Evolutionary conservation across 1,139 yeast species (phyloP), one percentile per base, ranked within the genome.

Genomic region (Scheffersomyces titani): DNA sequence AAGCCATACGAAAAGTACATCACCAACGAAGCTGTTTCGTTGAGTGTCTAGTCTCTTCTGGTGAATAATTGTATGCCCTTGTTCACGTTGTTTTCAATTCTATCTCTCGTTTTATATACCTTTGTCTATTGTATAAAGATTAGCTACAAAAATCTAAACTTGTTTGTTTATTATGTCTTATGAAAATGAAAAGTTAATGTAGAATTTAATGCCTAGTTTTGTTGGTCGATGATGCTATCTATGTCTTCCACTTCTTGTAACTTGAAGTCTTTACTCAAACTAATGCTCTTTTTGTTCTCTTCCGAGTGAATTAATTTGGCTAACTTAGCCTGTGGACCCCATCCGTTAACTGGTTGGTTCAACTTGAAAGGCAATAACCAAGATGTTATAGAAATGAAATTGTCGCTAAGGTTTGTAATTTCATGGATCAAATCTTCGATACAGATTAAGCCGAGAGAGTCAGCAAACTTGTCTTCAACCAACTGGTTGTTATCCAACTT

Each of bases 371-470:
- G 96, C 60, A 81, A 78, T 64, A 89, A 72, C 82, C 92, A 89
- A 62, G 78, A 76, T 58, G 82, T 78, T 58, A 87, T 84, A 44
- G 73, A 71, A 63, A 86, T 83, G 74, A 89, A 89, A 61, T 81
- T 76, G 45, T 85, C 90, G 24, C 92, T 89, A 63, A 88, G 68
- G 19, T 85, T 72, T 47, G 78, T 80, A 56, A 89, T 78, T 71
- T 89, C 94, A 68, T 87, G 91, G 56, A 89, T 83, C 58, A 89
- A 78, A 72, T 89, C 96, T 74, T 89, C 96, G 49, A 88, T 82
- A 83, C 96, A 89, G 62, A 89, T 85, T 61, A 88, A 77, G 19
- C 94, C 94, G 57, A 78, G 74, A 47, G 85, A 86, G 51, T 75
- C 78, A 44, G 90, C 93, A 60, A 89, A 79, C 67, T 80, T 77